Percentiles rank a stretch among this genome's conserved stretches.
Conservation (phyloP, 2,329 filamentous ascomycete species). For the Pyrenochaeta sp. region DNA sequence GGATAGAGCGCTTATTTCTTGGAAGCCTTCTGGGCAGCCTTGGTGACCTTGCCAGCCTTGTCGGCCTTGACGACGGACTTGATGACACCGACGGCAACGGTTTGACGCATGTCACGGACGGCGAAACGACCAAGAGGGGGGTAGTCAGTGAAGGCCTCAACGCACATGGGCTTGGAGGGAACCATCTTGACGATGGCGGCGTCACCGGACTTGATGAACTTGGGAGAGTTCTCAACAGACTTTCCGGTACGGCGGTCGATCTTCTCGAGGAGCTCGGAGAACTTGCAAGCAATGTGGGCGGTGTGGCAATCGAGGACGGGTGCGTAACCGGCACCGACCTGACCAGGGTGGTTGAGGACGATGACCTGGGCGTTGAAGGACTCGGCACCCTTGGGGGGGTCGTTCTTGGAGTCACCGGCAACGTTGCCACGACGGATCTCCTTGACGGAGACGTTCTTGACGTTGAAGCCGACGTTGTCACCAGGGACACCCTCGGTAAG, state of each 20-base stretch:
- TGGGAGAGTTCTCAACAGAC: conserved; percentile 87
- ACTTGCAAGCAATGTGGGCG: conserved; percentile 99
- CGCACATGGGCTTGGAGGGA: conserved; percentile 99
- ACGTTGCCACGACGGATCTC: conserved; percentile 99
- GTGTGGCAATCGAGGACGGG: conserved; percentile 99
- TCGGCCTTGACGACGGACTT: conserved; percentile 66
- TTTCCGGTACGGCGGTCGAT: conserved; percentile 99
- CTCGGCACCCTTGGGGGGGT: conserved; percentile 86
- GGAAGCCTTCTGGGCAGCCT: conserved; percentile 53
- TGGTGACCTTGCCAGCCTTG: conserved; percentile 61
- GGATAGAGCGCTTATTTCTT: conserved; percentile 51
- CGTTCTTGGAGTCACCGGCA: conserved; percentile 99
- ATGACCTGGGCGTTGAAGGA: conserved; percentile 99
- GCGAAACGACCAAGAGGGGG: conserved; percentile 99
- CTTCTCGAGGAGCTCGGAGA: conserved; percentile 99
- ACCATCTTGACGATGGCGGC: conserved; percentile 99
- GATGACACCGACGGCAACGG: conserved; percentile 93
- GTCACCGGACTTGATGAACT: conserved; percentile 99
- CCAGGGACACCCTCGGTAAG: conserved; percentile 91
- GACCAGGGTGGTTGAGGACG: conserved; percentile 99
- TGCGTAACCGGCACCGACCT: conserved; percentile 98
- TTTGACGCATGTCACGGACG: conserved; percentile 92
- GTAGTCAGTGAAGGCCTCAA: conserved; percentile 99
- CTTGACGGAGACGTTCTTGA: conserved; percentile 99
- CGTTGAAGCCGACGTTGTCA: conserved; percentile 99